phyloP scores from a whole-genome alignment of 257 asterid species.

The Ilex aquifolium region DNA sequence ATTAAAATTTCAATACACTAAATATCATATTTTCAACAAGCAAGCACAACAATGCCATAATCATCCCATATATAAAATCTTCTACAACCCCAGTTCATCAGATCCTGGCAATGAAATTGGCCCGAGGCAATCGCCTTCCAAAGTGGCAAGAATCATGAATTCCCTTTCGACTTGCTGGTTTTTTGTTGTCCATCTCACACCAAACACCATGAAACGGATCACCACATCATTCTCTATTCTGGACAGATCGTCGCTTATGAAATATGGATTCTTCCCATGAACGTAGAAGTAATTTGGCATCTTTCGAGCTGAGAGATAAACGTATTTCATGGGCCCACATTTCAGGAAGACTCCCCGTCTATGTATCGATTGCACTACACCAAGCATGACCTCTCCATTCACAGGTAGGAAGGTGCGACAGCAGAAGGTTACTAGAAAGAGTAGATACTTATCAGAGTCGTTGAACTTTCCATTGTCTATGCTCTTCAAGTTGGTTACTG shows the following conservation, averaged over 20 bases:
- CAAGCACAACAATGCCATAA: no score
- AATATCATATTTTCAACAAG: no score
- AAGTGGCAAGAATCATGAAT: constrained; percentile 53
- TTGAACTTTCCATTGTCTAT: constrained; percentile 40
- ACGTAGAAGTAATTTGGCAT: constrained; percentile 55
- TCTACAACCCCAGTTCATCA: constrained; percentile 48
- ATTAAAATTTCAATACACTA: no score
- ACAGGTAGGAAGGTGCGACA: constrained; percentile 57
- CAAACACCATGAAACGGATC: constrained; percentile 44
- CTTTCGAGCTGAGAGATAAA: constrained; percentile 34
- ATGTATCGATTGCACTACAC: constrained; percentile 34
- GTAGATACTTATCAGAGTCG: constrained; percentile 12
- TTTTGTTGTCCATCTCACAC: constrained; percentile 38
- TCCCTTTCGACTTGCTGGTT: constrained; percentile 32
- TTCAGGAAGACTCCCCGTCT: constrained; percentile 46
- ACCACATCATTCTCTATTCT: constrained; percentile 54
- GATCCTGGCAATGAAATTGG: constrained; percentile 60
- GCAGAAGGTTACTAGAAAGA: constrained; percentile 43
- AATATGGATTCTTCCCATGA: constrained; percentile 25
- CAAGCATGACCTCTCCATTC: constrained; percentile 56
- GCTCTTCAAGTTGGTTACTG: constrained; percentile 53
- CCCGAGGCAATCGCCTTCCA: constrained; percentile 60
- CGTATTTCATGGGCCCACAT: constrained; percentile 73
- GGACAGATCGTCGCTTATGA: constrained; percentile 43
- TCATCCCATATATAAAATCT: background rate